Conservation (phyloP, 805 yeast genomes). For the Kazachstania taianensis region DNA sequence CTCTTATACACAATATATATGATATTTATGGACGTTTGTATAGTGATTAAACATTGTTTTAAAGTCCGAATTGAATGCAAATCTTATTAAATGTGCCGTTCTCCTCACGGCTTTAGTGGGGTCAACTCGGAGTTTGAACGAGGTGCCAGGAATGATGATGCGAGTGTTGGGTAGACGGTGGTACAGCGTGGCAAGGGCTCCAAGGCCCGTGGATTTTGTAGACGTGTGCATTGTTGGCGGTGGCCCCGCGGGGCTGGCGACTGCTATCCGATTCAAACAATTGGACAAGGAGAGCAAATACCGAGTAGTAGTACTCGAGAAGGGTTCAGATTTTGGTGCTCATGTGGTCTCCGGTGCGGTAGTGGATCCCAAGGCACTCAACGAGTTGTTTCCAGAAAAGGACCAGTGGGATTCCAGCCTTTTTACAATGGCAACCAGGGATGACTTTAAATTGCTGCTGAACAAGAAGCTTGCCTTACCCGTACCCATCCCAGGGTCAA, state of each 20-base stretch:
- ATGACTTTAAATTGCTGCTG: conserved; percentile 64
- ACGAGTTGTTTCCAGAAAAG: conserved; percentile 54
- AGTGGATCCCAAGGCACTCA: conserved; percentile 77
- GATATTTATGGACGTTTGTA: too few species aligned
- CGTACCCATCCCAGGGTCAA: conserved; percentile 88
- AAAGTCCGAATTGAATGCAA: not conserved
- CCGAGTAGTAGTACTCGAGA: conserved; percentile 83
- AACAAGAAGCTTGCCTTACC: conserved; percentile 45
- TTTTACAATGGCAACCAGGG: conserved; percentile 65
- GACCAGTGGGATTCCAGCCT: conserved; percentile 58
- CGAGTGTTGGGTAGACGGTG: not conserved
- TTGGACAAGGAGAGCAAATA: conserved; percentile 65
- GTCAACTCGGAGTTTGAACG: too few species aligned
- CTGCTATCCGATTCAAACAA: conserved; percentile 85
- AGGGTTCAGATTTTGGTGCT: conserved; percentile 86
- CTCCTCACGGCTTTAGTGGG: too few species aligned
- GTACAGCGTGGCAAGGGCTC: not conserved
- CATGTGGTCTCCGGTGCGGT: conserved; percentile 93
- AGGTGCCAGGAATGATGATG: not conserved
- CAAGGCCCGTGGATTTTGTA: conserved; percentile 70
- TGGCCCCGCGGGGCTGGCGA: conserved; percentile 94
- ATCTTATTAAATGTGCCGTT: too few species aligned
- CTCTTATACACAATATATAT: too few species aligned
- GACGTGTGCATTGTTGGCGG: conserved; percentile 97
- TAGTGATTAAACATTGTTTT: not conserved